Percentiles rank a stretch among this genome's conserved stretches.
phyloP scores from a whole-genome alignment of 768 basidiomycete species.

The Suillus subluteus region DNA sequence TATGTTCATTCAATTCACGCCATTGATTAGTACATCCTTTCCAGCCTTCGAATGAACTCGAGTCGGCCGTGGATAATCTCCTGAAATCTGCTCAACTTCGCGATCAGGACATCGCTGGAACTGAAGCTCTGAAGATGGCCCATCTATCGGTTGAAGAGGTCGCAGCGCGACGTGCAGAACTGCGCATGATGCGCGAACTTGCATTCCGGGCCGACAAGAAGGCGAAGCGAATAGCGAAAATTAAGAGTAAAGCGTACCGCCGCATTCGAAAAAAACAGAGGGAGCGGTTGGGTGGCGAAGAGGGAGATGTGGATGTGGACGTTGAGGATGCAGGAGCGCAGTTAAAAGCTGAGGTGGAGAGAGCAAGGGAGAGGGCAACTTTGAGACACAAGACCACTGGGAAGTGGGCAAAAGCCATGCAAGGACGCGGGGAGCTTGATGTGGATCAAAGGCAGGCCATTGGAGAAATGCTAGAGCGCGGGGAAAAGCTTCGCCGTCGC shows the following conservation, averaged over 20 bases:
- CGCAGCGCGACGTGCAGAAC: conserved; percentile 74
- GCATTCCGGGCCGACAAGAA: conserved; percentile 93
- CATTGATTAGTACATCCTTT: conserved; percentile 2
- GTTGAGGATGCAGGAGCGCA: conserved; percentile 50
- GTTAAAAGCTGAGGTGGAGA: conserved; percentile 73
- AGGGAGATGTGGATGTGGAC: conserved; percentile 54
- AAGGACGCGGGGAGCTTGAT: conserved; percentile 67
- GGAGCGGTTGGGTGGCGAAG: conserved; percentile 55
- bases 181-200: conserved; percentile 88
- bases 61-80: conserved; percentile 81
- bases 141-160: conserved; percentile 87
- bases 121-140: conserved; percentile 84
- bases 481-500: conserved; percentile 76
- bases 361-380: conserved; percentile 90
- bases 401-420: conserved; percentile 84
- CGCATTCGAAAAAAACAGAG: conserved; percentile 80
- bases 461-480: conserved; percentile 81
- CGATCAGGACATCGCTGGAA: conserved; percentile 76
- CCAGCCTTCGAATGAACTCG: conserved; percentile 83
- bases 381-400: conserved; percentile 86
- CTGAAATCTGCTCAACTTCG: conserved; percentile 81
- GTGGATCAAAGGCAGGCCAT: conserved; percentile 69
- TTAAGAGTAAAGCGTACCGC: conserved; percentile 94
- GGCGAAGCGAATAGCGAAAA: conserved; percentile 88
- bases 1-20: not conserved